A percentile compares a stretch with the other conserved stretches of the same genome.
Evolutionary conservation across 805 yeast genomes (phyloP).

Genomic region (Hanseniaspora occidentalis): DNA sequence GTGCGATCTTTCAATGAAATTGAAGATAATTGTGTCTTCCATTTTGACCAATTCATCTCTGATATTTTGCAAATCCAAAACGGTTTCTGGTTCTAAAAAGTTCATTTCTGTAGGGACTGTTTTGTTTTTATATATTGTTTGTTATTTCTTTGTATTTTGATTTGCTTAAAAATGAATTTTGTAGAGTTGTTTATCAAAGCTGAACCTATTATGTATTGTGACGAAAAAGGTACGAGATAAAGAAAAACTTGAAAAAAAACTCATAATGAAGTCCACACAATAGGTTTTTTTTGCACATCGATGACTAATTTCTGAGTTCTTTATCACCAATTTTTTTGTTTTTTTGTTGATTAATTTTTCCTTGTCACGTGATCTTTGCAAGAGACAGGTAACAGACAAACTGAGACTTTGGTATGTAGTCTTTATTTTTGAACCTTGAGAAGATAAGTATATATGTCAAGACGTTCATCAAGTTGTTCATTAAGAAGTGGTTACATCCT

Average conservation of each 20-base stretch:
- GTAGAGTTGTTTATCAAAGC: background rate
- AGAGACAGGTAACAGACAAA: no score
- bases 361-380: no score
- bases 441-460: no score
- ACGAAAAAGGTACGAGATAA: no score
- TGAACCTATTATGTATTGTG: no score
- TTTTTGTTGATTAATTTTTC: no score
- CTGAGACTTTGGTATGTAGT: no score
- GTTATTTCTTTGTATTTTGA: background rate
- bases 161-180: background rate
- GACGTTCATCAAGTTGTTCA: no score
- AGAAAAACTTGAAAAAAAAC: background rate
- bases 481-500: no score
- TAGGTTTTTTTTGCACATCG: background rate
- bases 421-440: no score
- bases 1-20: conserved; percentile 86
- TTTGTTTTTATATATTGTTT: no score
- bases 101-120: conserved; percentile 49
- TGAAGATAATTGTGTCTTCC: conserved; percentile 94
- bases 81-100: conserved; percentile 72
- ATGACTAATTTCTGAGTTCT: no score
- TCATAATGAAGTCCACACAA: background rate
- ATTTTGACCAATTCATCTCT: conserved; percentile 75
- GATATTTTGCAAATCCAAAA: conserved; percentile 68
- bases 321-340: background rate